These are phyloP conservation scores for Mycena kentingensis DNA, from an alignment of 768 basidiomycete genomes.

Conservation along the genomic window DNA sequence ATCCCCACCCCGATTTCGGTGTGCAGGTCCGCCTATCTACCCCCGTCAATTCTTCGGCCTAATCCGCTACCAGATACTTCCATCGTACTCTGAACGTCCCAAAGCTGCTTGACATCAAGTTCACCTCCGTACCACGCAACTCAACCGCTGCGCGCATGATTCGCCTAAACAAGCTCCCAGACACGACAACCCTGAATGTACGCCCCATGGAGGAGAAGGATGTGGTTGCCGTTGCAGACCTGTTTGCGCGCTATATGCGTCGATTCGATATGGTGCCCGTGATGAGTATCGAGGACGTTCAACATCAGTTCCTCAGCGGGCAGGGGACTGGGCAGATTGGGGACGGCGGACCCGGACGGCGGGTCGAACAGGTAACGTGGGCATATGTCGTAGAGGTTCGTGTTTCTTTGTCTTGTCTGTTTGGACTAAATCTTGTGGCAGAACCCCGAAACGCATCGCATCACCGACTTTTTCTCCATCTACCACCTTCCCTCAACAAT, in stretches of 20 bases:
- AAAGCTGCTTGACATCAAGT: slow-evolving; percentile 89
- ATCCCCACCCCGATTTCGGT: slow-evolving; percentile 91
- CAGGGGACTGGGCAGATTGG: slow-evolving; percentile 59
- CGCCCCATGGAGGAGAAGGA: slow-evolving; percentile 89
- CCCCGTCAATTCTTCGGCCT: slow-evolving; percentile 1
- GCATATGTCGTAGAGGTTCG: slow-evolving; percentile 91
- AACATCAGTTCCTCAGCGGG: slow-evolving; percentile 89
- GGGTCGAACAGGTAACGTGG: slow-evolving; percentile 90
- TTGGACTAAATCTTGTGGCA: too few relatives aligned
- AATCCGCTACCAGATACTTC: slow-evolving; percentile 61
- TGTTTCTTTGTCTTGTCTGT: slow-evolving; percentile 7
- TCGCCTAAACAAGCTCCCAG: slow-evolving; percentile 67
- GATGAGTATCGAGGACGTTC: slow-evolving; percentile 74
- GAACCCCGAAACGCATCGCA: slow-evolving; percentile 78
- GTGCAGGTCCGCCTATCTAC: slow-evolving; percentile 58
- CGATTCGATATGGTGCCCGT: slow-evolving; percentile 83
- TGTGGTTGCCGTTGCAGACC: slow-evolving; percentile 63
- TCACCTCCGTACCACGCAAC: slow-evolving; percentile 83
- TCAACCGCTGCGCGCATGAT: slow-evolving; percentile 93
- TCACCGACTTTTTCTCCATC: slow-evolving; percentile 97
- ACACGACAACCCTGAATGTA: slow-evolving; percentile 60
- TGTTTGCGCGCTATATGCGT: slow-evolving; percentile 78
- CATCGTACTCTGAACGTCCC: slow-evolving; percentile 90
- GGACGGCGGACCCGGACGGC: slow-evolving; percentile 51
- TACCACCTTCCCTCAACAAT: slow-evolving; percentile 95